A percentile compares a stretch with the other conserved stretches of the same genome.
phyloP scores from a whole-genome alignment of 176 grass and related monocot genomes.

The Zizania latifolia region DNA sequence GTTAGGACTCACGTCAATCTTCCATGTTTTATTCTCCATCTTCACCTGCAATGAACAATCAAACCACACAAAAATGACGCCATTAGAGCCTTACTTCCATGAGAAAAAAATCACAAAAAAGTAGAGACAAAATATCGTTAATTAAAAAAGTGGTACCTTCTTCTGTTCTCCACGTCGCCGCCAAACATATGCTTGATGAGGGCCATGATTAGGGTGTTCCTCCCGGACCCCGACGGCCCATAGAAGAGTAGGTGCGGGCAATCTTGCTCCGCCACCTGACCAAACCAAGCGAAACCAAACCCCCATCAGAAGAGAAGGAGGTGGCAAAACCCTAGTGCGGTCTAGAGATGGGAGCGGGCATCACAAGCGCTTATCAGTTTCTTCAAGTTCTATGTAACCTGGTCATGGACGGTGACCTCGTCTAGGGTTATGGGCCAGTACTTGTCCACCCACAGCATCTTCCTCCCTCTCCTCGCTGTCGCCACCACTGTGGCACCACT shows the following conservation, averaged over 20 bases:
- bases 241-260: slow-evolving; percentile 98
- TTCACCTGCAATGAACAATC: slow-evolving; percentile 57
- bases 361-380: slow-evolving; percentile 55
- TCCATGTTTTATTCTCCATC: slow-evolving; percentile 97
- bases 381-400: slow-evolving; percentile 74
- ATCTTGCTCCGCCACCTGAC: slow-evolving; percentile 86
- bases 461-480: slow-evolving; percentile 2
- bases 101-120: not conserved
- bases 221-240: slow-evolving; percentile 82
- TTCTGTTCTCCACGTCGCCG: slow-evolving; percentile 48
- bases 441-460: slow-evolving; percentile 99
- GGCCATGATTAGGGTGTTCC: slow-evolving; percentile 98
- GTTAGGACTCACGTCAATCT: slow-evolving; percentile 67
- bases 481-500: not conserved
- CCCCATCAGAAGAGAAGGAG: not conserved
- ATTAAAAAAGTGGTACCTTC: slow-evolving; percentile 35
- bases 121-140: not conserved
- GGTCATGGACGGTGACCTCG: slow-evolving; percentile 78
- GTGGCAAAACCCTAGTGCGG: slow-evolving; percentile 35
- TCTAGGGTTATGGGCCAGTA: slow-evolving; percentile 88
- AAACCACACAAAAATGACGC: slow-evolving; percentile 4
- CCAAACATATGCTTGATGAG: slow-evolving; percentile 95
- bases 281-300: not conserved
- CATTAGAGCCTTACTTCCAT: not conserved
- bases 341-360: not conserved